Percentiles rank a stretch among this genome's conserved stretches.
Conservation (phyloP, 352 stramenopile genomes). For the Saprolegnia parasitica region DNA sequence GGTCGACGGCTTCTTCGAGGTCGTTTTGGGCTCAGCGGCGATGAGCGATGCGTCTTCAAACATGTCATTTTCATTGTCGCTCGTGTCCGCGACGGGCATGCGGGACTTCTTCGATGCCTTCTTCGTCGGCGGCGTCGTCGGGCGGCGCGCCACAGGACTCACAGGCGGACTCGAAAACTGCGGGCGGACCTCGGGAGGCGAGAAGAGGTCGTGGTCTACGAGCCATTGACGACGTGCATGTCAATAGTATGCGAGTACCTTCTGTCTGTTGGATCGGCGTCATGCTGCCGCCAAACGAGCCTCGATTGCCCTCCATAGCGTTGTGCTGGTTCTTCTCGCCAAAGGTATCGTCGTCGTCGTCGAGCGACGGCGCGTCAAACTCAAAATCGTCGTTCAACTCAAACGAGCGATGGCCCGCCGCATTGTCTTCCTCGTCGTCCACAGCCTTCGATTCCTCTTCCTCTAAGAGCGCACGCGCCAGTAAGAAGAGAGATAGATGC, state of each 20-base stretch:
- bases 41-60: too few species aligned
- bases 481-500: too few species aligned
- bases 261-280: not conserved
- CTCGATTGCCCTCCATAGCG: not conserved
- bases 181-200: not conserved
- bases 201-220: not conserved
- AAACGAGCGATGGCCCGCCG: not conserved
- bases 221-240: not conserved
- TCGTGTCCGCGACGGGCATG: too few species aligned
- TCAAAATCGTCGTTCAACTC: conserved; percentile 5
- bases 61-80: too few species aligned
- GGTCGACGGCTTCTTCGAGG: too few species aligned
- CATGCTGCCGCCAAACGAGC: conserved; percentile 11
- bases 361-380: not conserved
- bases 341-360: not conserved
- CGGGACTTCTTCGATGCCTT: conserved; percentile 41
- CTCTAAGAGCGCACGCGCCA: not conserved
- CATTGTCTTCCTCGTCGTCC: not conserved
- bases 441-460: not conserved
- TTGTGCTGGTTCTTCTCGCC: too few species aligned
- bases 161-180: too few species aligned
- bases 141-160: too few species aligned
- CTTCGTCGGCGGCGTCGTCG: conserved; percentile 10
- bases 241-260: not conserved
- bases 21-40: too few species aligned